phyloP scores from a whole-genome alignment of 2,329 filamentous ascomycete species.

The Colletotrichum liaoningense region DNA sequence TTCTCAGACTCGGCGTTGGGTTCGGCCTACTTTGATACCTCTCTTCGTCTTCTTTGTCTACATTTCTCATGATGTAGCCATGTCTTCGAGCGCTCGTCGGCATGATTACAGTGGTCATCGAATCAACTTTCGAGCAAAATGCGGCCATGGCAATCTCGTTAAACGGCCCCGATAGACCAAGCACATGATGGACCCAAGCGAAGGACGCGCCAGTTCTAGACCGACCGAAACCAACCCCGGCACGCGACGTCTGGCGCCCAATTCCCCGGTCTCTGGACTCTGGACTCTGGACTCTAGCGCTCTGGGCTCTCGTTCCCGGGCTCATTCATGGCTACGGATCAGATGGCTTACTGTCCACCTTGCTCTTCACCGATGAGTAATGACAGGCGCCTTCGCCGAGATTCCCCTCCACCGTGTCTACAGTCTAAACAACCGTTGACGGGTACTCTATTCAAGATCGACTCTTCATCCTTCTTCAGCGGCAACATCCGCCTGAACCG shows the following conservation, averaged over 20 bases:
- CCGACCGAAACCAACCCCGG: neutral
- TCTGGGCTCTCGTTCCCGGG: neutral
- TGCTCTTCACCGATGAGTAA: too few species aligned
- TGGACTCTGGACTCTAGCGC: neutral
- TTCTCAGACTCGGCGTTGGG: neutral
- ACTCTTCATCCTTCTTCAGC: neutral
- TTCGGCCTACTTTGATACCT: neutral
- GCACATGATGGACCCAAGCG: conserved; percentile 1
- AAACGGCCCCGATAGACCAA: neutral
- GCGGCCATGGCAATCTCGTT: too few species aligned
- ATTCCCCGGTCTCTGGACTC: neutral
- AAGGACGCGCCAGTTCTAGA: conserved; percentile 1
- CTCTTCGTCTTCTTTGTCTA: neutral
- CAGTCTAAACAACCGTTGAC: too few species aligned
- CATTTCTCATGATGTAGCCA: neutral
- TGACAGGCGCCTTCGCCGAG: neutral
- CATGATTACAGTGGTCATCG: neutral
- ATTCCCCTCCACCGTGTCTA: neutral
- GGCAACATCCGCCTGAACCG: neutral
- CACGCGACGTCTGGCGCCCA: neutral
- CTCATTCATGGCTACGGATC: neutral
- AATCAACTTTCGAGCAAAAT: neutral
- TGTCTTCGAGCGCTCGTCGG: neutral
- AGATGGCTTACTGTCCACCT: neutral
- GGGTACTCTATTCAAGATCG: too few species aligned